A percentile compares a stretch with the other conserved stretches of the same genome.
phyloP scores from a whole-genome alignment of 768 basidiomycete genomes.

The Cytidiella melzeri region DNA sequence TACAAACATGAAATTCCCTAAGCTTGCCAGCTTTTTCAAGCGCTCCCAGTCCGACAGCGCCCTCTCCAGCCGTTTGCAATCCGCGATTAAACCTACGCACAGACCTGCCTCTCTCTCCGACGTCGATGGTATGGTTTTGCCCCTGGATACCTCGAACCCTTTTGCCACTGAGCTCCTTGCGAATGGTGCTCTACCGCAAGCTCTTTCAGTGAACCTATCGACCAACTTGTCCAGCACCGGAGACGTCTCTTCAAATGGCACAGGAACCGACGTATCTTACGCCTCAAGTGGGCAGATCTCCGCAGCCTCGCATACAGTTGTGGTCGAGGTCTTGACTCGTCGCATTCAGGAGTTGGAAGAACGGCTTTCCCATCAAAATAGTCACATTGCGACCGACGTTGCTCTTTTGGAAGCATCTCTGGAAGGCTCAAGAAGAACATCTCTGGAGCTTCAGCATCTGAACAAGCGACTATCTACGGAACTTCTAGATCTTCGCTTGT shows the following conservation, averaged over 20 bases:
- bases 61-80: conserved; percentile 13
- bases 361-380: not conserved
- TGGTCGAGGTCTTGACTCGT: conserved; percentile 7
- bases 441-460: not conserved
- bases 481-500: not conserved
- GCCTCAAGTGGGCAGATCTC: not conserved
- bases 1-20: conserved; percentile 19
- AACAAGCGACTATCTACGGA: not conserved
- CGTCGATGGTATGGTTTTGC: conserved; percentile 7
- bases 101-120: conserved; percentile 14
- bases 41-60: conserved; percentile 20
- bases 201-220: not conserved
- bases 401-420: not conserved
- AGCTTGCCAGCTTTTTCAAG: conserved; percentile 20
- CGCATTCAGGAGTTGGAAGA: conserved; percentile 9
- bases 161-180: not conserved
- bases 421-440: not conserved
- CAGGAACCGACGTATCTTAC: not conserved
- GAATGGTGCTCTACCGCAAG: not conserved
- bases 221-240: too few species aligned
- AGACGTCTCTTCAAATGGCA: not conserved
- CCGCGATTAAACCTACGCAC: conserved; percentile 2
- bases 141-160: not conserved
- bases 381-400: not conserved
- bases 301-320: conserved; percentile 6